Conservation (phyloP, 495 filamentous ascomycete genomes). For the Aspergillus indologenus region DNA sequence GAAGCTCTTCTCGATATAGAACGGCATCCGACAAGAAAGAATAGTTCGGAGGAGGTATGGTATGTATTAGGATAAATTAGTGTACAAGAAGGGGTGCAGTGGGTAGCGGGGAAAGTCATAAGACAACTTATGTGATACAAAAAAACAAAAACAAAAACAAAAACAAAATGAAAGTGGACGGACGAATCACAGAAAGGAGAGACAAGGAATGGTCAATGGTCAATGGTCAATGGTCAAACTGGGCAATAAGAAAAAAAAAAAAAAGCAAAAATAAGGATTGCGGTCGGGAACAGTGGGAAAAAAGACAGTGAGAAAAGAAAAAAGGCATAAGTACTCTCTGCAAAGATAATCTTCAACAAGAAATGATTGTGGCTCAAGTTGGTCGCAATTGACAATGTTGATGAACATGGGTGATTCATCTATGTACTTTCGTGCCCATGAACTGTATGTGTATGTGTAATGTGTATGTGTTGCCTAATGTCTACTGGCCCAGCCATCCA, state of each 20-base stretch:
- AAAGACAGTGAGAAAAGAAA: not conserved
- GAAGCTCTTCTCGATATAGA: too few species aligned
- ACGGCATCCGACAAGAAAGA: too few species aligned
- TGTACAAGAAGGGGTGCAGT: not conserved
- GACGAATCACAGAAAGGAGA: too few species aligned
- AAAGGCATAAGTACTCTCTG: not conserved
- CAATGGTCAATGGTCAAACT: too few species aligned
- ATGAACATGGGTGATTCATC: not conserved
- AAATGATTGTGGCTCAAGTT: slow-evolving; percentile 1
- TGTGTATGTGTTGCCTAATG: not conserved
- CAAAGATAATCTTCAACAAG: not conserved
- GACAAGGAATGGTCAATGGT: not conserved
- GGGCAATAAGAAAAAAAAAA: too few species aligned
- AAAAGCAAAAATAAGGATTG: not conserved
- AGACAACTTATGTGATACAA: too few species aligned
- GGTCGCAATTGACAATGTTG: not conserved
- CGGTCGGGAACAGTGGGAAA: too few species aligned
- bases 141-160: not conserved
- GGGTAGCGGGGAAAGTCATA: not conserved
- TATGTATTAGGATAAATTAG: not conserved
- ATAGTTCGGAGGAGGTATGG: not conserved
- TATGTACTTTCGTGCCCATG: not conserved
- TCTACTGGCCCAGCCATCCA: slow-evolving; percentile 28
- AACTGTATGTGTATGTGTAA: slow-evolving; percentile 6
- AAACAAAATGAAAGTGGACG: too few species aligned